Evolutionary conservation across 2,329 filamentous ascomycete species (phyloP), one percentile per base, ranked within the genome.

Genomic region (Hymenoscyphus infarciens): DNA sequence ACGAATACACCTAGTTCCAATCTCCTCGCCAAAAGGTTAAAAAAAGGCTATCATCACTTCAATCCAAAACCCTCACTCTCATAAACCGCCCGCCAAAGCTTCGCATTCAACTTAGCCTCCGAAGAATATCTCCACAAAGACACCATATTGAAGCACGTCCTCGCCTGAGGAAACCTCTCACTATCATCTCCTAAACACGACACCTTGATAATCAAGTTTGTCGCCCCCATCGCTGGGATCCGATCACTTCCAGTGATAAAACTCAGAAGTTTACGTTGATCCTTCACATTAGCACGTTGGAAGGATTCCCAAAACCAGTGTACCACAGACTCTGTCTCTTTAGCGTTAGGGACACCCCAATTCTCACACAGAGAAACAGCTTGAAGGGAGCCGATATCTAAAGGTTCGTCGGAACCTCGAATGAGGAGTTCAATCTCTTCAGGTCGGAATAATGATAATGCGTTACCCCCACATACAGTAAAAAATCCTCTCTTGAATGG

Each of bases 401-500:
- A 83, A 5, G 86, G 78, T 72, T 96, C 92, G 67, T 96, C 91
- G 7, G 91, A 95, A 11, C 92, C 92, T 59, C 92, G 83, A 5
- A 97, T 84, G 0, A 97, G 82, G 3, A 96, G 83, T 74, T 97
- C 93, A 65, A 97, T 96, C 74, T 97, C 93, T 74, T 97, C 92
- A 0, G 93, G 89, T 16, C 91, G 85, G 75, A 97, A 97, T 1
- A 97, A 82, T 0, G 89, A 91, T 39, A 97, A 80, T 0, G 93
- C 92, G 73, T 95, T 96, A 39, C 92, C 91, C 39, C 89, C 90
- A 73, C 92, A 96, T 31, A 97, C 91, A 0, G 90, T 96, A 74
- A 92, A 97, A 76, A 97, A 97, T 0, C 93, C 93, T 61, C 92
- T 86, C 74, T 95, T 95, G 81, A 97, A 97, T 0, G 93, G 92